Evolutionary conservation across 306 rosid genomes (phyloP).

Genomic region (Spatholobus suberectus): DNA sequence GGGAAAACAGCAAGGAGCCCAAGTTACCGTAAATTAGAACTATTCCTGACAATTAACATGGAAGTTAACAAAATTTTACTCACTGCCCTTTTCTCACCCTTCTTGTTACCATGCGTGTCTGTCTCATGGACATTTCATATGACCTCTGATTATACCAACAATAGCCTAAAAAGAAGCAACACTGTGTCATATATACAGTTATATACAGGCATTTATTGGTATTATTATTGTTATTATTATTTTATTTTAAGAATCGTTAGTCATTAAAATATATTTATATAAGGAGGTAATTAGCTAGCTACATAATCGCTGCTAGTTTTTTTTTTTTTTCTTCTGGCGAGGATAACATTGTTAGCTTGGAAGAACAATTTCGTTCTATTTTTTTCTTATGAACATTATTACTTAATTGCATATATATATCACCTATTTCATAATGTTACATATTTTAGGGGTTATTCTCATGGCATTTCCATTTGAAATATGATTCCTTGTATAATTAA

Average conservation of each 20-base stretch:
- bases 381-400: neutral
- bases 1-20: constrained; percentile 42
- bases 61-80: constrained; percentile 42
- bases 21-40: constrained; percentile 40
- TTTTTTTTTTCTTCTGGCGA: neutral
- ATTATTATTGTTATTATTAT: neutral
- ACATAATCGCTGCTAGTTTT: neutral
- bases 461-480: neutral
- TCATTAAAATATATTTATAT: neutral
- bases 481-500: neutral
- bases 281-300: neutral
- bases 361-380: neutral
- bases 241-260: neutral
- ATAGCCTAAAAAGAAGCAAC: constrained; percentile 42
- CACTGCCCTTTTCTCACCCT: neutral
- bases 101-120: constrained; percentile 42
- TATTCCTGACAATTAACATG: constrained; percentile 49
- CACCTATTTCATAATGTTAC: neutral
- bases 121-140: constrained; percentile 52
- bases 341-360: neutral
- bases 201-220: neutral
- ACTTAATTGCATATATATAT: neutral
- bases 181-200: constrained; percentile 18
- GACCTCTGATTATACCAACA: constrained; percentile 41
- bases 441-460: neutral